These are phyloP conservation scores for Diplodia sapinea DNA, from an alignment of 2,329 filamentous ascomycete genomes.

Conservation along the genomic window DNA sequence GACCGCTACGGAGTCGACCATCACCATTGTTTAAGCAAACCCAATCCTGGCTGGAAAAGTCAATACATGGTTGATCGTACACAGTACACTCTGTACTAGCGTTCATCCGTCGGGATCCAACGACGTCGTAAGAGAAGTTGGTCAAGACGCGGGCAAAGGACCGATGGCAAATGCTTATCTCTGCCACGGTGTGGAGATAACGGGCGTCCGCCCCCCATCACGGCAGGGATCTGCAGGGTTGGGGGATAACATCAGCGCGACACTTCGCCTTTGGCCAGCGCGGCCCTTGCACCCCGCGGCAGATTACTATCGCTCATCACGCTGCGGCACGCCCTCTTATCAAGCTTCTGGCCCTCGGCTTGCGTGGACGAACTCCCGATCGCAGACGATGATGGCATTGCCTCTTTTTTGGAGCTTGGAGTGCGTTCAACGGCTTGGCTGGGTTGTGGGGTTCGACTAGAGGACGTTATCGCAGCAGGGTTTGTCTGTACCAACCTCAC, in stretches of 20 bases:
- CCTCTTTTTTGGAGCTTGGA: not conserved
- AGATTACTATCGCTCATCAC: not conserved
- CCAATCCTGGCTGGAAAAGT: too few species aligned
- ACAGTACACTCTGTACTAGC: too few species aligned
- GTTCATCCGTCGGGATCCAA: too few species aligned
- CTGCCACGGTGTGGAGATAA: constrained; percentile 10
- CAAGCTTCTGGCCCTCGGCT: constrained; percentile 21
- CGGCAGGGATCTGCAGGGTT: constrained; percentile 11
- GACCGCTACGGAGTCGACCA: too few species aligned
- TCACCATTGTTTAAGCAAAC: too few species aligned
- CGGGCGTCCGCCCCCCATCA: not conserved
- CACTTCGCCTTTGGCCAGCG: constrained; percentile 5
- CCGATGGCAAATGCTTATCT: constrained; percentile 25
- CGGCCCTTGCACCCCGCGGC: constrained; percentile 13
- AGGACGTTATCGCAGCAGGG: not conserved
- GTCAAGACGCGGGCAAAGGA: constrained; percentile 6
- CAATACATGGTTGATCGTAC: too few species aligned
- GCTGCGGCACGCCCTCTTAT: not conserved
- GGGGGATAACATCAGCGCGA: constrained; percentile 7
- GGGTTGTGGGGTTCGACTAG: not conserved
- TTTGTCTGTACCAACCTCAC: not conserved
- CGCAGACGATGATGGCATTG: constrained; percentile 1
- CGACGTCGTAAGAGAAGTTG: constrained; percentile 26
- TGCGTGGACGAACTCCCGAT: not conserved
- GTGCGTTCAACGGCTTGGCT: not conserved